Base-by-base conservation (phyloP, 192 early-diverging fungal species). In the Linnemannia zychae region DNA sequence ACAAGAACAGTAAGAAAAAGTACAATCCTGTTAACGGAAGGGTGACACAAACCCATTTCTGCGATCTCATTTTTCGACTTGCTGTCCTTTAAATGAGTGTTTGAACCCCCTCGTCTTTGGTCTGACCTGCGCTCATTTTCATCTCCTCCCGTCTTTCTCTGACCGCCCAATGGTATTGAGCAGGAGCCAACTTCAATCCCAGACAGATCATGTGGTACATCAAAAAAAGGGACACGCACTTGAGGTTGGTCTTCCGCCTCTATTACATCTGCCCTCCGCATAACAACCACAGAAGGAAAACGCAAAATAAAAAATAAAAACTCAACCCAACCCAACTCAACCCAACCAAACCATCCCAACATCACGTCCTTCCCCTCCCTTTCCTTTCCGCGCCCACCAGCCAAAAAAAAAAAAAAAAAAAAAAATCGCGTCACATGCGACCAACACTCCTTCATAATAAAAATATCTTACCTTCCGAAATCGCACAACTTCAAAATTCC, bases 401-500 rank as follows among this genome's bases (percentile, higher is more conserved):
- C 24, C 38, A 38, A 28, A 71, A 7, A 17, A 7, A n/a, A n/a
- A n/a, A 44, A 67, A 36, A n/a, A 44, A 70, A 46, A n/a, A 47
- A n/a, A 40, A 40, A 38, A 47, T 15, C 13, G 13, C 1, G 20
- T 28, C 69, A 11, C 24, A 53, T 34, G 31, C 50, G 50, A 52
- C 72, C 50, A 72, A 5, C 9, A 63, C 60, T 31, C 1, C 28
- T 22, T 24, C 31, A 34, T 28, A 33, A 53, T n/a, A 49, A 15
- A 24, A 53, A 31, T 63, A 44, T 31, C 48, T 72, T 86, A 91
- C 90, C 89, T 92, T 73, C 98, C 98, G 90, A 99, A 99, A 88
- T 99, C 98, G 87, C 98, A 99, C 67, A 99, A 91, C 84, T 99
- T 99, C 66, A 99, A 90, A 72, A 99, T 93, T n/a, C 98, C 97